A percentile compares a stretch with the other conserved stretches of the same genome.
Evolutionary conservation across 768 basidiomycete species (phyloP).

Genomic region (Pisolithus marmoratus): DNA sequence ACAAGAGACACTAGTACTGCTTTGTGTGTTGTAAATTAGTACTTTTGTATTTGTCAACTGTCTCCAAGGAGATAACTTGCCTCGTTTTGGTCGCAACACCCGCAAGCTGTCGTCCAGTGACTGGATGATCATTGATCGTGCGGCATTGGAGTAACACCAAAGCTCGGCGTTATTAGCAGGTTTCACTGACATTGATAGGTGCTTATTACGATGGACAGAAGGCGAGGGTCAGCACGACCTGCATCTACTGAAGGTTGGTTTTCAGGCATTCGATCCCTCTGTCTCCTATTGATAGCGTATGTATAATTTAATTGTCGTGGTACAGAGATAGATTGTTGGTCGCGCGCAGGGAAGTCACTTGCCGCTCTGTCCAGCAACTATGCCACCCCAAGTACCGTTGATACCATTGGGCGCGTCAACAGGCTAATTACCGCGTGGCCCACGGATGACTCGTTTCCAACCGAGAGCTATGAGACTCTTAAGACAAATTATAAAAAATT

Average conservation of each 20-base stretch:
- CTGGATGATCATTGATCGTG: background rate
- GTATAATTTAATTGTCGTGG: slow-evolving; percentile 4
- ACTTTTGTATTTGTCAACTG: too few species aligned
- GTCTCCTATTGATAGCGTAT: slow-evolving; percentile 5
- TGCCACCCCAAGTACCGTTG: slow-evolving; percentile 41
- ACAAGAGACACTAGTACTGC: too few species aligned
- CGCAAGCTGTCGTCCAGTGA: too few species aligned
- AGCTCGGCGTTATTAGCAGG: background rate
- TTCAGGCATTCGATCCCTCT: slow-evolving; percentile 12
- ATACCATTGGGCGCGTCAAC: slow-evolving; percentile 69
- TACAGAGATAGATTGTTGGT: slow-evolving; percentile 74
- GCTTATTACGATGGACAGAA: slow-evolving; percentile 50
- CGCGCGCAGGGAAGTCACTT: slow-evolving; percentile 58
- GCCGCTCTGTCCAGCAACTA: slow-evolving; percentile 50
- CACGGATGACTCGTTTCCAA: slow-evolving; percentile 58
- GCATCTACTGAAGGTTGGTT: slow-evolving; percentile 71
- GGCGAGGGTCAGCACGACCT: slow-evolving; percentile 58
- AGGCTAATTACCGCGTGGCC: slow-evolving; percentile 69
- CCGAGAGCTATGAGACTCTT: slow-evolving; percentile 61
- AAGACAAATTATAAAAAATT: slow-evolving; percentile 62
- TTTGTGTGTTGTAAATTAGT: too few species aligned
- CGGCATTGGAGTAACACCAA: background rate
- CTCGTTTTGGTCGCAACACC: too few species aligned
- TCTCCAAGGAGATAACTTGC: too few species aligned
- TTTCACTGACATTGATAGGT: background rate